phyloP scores from a whole-genome alignment of 768 basidiomycete species.

The Psilocybe sp. region DNA sequence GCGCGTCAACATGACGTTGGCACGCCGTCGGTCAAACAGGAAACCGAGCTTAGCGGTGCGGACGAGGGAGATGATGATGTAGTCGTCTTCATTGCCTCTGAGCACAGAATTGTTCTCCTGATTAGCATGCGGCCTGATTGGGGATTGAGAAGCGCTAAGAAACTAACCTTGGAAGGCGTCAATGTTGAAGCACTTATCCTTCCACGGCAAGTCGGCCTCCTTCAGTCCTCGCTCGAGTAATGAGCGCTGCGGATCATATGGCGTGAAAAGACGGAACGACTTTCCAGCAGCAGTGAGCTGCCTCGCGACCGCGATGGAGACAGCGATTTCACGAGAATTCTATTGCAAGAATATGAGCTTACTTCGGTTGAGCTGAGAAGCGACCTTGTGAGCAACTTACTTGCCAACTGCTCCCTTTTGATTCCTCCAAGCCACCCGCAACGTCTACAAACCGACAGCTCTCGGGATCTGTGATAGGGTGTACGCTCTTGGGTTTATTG shows the following conservation, averaged over 20 bases:
- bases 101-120: neutral
- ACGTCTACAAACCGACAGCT: slow-evolving; percentile 63
- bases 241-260: slow-evolving; percentile 69
- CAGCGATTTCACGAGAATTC: slow-evolving; percentile 52
- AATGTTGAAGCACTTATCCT: slow-evolving; percentile 70
- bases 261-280: slow-evolving; percentile 64
- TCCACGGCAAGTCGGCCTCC: slow-evolving; percentile 41
- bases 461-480: slow-evolving; percentile 28
- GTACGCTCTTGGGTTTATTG: slow-evolving; percentile 44
- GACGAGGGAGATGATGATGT: slow-evolving; percentile 71
- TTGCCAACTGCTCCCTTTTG: slow-evolving; percentile 32
- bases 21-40: slow-evolving; percentile 49
- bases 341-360: slow-evolving; percentile 20
- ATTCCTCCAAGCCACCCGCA: slow-evolving; percentile 26
- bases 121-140: neutral
- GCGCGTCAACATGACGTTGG: slow-evolving; percentile 76
- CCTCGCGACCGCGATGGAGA: slow-evolving; percentile 43
- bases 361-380: neutral
- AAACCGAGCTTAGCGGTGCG: slow-evolving; percentile 64
- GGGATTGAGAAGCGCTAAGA: neutral
- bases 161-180: slow-evolving; percentile 73
- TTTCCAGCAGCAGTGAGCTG: slow-evolving; percentile 36
- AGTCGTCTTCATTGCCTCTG: slow-evolving; percentile 71
- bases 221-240: slow-evolving; percentile 50
- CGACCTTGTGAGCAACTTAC: slow-evolving; percentile 19